A percentile compares a stretch with the other conserved stretches of the same genome.
Conservation (phyloP, 176 grass and related monocot genomes). For the Cenchrus americanus region DNA sequence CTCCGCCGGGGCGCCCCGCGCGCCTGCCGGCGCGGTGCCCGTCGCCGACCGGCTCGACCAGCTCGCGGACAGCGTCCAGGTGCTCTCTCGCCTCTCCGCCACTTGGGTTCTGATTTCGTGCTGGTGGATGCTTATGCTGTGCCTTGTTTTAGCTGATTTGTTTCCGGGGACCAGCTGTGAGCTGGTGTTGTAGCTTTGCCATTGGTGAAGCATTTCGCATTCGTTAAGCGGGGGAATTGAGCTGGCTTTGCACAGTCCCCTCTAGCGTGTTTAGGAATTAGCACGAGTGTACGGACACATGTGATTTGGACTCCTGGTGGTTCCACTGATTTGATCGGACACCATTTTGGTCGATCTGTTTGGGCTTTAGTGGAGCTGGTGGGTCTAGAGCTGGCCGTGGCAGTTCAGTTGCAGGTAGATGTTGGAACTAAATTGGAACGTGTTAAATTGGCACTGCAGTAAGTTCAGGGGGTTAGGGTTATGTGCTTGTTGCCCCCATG, state of each 20-base stretch:
- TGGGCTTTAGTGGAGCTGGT: neutral
- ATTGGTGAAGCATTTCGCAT: neutral
- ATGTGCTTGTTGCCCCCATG: neutral
- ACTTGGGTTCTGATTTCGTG: neutral
- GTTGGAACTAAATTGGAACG: neutral
- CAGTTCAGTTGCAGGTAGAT: neutral
- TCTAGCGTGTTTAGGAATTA: neutral
- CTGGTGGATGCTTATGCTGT: neutral
- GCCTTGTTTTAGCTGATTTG: slow-evolving; percentile 4
- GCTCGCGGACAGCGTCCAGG: slow-evolving; percentile 70
- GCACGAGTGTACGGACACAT: neutral
- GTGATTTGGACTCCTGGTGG: neutral
- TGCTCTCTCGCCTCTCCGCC: slow-evolving; percentile 10
- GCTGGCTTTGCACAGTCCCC: neutral
- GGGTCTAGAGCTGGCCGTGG: neutral
- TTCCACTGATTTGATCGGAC: neutral
- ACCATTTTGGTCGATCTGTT: neutral
- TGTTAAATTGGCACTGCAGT: neutral
- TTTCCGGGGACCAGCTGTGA: neutral
- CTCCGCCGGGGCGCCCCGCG: slow-evolving; percentile 47
- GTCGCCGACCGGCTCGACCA: slow-evolving; percentile 60
- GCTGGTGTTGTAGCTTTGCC: slow-evolving; percentile 4
- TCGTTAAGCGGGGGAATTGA: neutral
- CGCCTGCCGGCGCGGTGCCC: slow-evolving; percentile 21
- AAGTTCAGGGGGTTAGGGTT: neutral